Percentiles rank a stretch among this genome's conserved stretches.
Evolutionary conservation across 768 basidiomycete species (phyloP).

Genomic region (Pleurotus cornucopiae): DNA sequence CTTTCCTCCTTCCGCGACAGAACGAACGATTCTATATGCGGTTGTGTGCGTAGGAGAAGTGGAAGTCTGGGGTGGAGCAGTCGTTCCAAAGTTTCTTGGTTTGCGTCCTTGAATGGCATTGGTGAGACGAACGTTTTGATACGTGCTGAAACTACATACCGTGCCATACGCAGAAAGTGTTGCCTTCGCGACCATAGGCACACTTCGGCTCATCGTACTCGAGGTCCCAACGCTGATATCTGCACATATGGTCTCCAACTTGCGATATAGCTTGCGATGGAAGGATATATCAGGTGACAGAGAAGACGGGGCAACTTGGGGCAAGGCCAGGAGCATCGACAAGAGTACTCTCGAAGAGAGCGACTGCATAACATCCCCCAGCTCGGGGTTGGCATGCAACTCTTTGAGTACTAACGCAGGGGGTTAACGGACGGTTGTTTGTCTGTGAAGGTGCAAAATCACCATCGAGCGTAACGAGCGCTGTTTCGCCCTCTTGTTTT

Average conservation of each 20-base stretch:
- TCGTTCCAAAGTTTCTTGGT: conserved; percentile 32
- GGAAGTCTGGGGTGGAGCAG: conserved; percentile 80
- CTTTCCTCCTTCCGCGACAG: conserved; percentile 63
- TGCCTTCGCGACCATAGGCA: conserved; percentile 51
- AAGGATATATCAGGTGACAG: conserved; percentile 51
- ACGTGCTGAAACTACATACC: conserved; percentile 15
- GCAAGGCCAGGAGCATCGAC: conserved; percentile 52
- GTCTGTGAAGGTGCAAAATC: not conserved
- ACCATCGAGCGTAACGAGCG: conserved; percentile 51
- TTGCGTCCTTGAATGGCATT: not conserved
- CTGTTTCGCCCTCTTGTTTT: conserved; percentile 42
- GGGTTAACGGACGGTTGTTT: not conserved
- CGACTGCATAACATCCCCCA: conserved; percentile 53
- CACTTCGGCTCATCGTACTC: conserved; percentile 55
- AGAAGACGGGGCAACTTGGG: conserved; percentile 48
- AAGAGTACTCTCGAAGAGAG: conserved; percentile 55
- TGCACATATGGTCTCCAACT: conserved; percentile 43
- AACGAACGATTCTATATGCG: conserved; percentile 56
- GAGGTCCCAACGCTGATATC: conserved; percentile 52
- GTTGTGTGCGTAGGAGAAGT: conserved; percentile 64
- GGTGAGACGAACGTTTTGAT: not conserved
- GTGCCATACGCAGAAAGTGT: conserved; percentile 20
- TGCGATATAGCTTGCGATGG: conserved; percentile 37
- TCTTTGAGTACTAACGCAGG: conserved; percentile 40
- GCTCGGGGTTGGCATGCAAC: conserved; percentile 44